These are phyloP conservation scores for Colletotrichum tofieldiae DNA, from an alignment of 2,329 filamentous ascomycete genomes.

Conservation along the genomic window DNA sequence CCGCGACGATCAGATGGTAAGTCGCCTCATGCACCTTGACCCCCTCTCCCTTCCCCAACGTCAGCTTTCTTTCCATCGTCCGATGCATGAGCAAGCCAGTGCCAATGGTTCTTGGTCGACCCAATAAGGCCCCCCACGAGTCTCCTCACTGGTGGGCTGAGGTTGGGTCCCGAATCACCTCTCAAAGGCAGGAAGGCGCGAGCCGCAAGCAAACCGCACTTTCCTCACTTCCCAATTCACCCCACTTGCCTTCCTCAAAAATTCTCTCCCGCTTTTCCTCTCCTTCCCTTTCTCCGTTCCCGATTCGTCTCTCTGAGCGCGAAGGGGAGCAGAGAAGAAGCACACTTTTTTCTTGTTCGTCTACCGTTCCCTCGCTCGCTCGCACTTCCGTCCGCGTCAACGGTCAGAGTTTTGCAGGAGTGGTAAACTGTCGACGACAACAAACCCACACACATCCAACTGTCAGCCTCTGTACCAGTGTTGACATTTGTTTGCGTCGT, in stretches of 20 bases:
- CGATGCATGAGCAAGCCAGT: constrained; percentile 23
- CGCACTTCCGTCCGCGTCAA: constrained; percentile 14
- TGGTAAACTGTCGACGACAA: constrained; percentile 22
- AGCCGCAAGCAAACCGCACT: constrained; percentile 15
- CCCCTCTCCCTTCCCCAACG: not conserved
- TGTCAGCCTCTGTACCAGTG: constrained; percentile 45
- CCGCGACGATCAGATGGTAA: constrained; percentile 72
- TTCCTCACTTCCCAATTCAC: constrained; percentile 33
- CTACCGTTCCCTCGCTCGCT: constrained; percentile 7
- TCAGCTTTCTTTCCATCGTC: not conserved
- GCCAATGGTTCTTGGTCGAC: not conserved
- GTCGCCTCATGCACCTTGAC: constrained; percentile 46
- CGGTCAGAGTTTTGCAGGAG: constrained; percentile 32
- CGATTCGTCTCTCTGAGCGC: not conserved
- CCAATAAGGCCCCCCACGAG: not conserved
- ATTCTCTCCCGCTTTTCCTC: not conserved
- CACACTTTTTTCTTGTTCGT: constrained; percentile 30
- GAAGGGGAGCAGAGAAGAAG: not conserved
- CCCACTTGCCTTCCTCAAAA: not conserved
- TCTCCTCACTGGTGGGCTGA: not conserved
- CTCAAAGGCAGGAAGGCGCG: constrained; percentile 17
- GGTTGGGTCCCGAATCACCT: not conserved
- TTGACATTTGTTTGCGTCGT: constrained; percentile 54
- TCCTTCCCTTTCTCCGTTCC: not conserved
- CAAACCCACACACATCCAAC: constrained; percentile 30